Evolutionary conservation across 2,329 filamentous ascomycete genomes (phyloP).

Genomic region (Thielaviopsis ethacetica): DNA sequence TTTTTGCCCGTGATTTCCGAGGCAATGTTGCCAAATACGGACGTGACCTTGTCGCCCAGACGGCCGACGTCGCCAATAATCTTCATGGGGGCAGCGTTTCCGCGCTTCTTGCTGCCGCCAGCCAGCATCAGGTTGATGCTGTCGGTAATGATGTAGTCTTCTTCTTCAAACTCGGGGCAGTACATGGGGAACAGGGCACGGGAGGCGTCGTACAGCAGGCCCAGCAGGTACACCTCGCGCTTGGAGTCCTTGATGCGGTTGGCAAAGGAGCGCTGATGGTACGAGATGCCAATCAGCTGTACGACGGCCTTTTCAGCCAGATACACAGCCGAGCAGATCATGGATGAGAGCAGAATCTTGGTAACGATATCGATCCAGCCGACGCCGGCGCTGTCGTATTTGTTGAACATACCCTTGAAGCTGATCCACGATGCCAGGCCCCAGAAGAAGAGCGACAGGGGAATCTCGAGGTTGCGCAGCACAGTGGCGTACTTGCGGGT

Average conservation of each 20-base stretch:
- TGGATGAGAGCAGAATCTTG: slow-evolving; percentile 47
- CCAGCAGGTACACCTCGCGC: slow-evolving; percentile 64
- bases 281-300: slow-evolving; percentile 70
- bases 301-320: slow-evolving; percentile 65
- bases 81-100: slow-evolving; percentile 59
- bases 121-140: slow-evolving; percentile 53
- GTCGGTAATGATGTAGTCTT: slow-evolving; percentile 85
- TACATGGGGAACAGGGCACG: slow-evolving; percentile 81
- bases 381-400: slow-evolving; percentile 20
- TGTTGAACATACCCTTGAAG: slow-evolving; percentile 38
- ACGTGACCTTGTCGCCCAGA: slow-evolving; percentile 84
- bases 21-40: slow-evolving; percentile 81
- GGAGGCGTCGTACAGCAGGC: slow-evolving; percentile 80
- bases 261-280: slow-evolving; percentile 72
- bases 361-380: slow-evolving; percentile 42
- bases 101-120: slow-evolving; percentile 35
- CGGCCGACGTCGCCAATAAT: slow-evolving; percentile 64
- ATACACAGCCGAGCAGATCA: slow-evolving; percentile 54
- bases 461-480: slow-evolving; percentile 45
- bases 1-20: slow-evolving; percentile 92
- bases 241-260: slow-evolving; percentile 80
- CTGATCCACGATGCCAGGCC: slow-evolving; percentile 44
- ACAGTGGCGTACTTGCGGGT: slow-evolving; percentile 55
- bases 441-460: slow-evolving; percentile 54
- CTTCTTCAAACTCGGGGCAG: slow-evolving; percentile 75